Percentiles rank a stretch among this genome's conserved stretches.
These are phyloP conservation scores for Uronychia binucleata DNA, from an alignment of 73 alveolate species.

Conservation along the genomic window DNA sequence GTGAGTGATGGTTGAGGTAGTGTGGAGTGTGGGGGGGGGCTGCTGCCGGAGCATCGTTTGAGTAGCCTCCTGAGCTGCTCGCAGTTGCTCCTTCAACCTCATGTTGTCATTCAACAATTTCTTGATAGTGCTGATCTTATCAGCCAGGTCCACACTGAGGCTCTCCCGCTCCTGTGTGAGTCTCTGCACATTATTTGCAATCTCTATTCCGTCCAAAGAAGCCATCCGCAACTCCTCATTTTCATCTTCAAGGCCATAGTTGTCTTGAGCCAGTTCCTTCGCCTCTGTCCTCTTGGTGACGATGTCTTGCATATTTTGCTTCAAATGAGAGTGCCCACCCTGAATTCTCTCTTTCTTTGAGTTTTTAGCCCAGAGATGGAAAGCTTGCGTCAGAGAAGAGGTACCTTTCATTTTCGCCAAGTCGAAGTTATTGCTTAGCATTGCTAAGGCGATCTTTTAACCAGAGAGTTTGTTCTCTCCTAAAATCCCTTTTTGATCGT, in stretches of 20 bases:
- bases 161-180: conserved; percentile 52
- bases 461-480: neutral
- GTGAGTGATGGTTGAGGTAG: no score
- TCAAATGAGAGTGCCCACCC: conserved; percentile 10
- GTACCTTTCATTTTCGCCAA: conserved; percentile 8
- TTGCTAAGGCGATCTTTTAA: neutral
- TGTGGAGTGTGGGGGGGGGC: no score
- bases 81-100: conserved; percentile 18
- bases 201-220: conserved; percentile 66
- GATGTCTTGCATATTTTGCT: conserved; percentile 26
- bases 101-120: conserved; percentile 56
- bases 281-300: conserved; percentile 10
- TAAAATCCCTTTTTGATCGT: neutral
- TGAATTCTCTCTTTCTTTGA: neutral
- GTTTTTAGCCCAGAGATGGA: conserved; percentile 1
- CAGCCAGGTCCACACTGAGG: conserved; percentile 71
- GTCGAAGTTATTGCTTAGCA: conserved; percentile 30
- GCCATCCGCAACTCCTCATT: conserved; percentile 58
- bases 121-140: conserved; percentile 52
- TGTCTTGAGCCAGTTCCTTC: conserved; percentile 23
- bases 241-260: conserved; percentile 32
- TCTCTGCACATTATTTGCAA: conserved; percentile 49
- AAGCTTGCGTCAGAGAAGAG: neutral
- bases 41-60: conserved; percentile 11
- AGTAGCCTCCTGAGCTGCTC: conserved; percentile 41